Evolutionary conservation across 257 asterid genomes (phyloP).

Genomic region (Primulina tabacum): DNA sequence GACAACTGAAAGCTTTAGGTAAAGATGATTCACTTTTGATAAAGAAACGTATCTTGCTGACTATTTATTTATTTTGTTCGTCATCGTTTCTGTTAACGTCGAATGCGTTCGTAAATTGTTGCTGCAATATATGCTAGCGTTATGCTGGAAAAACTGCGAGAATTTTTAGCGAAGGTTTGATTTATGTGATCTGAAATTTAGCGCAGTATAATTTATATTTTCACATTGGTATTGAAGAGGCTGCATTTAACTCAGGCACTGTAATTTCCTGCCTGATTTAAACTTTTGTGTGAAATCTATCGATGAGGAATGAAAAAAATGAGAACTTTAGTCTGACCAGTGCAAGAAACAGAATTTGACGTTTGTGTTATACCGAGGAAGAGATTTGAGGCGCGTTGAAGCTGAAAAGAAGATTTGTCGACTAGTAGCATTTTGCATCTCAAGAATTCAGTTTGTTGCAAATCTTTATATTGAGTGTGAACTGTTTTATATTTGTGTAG

Average conservation of each 20-base stretch:
- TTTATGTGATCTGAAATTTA: slow-evolving; percentile 4
- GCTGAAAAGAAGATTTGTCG: background rate
- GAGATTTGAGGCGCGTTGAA: slow-evolving; percentile 18
- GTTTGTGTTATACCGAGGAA: background rate
- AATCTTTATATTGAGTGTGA: slow-evolving; percentile 23
- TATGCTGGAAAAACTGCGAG: background rate
- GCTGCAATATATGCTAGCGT: background rate
- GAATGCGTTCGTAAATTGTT: background rate
- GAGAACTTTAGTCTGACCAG: background rate
- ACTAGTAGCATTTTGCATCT: background rate
- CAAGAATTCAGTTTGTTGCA: background rate
- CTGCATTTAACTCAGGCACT: slow-evolving; percentile 11
- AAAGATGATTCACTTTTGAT: background rate
- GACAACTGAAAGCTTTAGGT: slow-evolving; percentile 69
- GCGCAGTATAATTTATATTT: background rate
- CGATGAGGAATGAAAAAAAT: slow-evolving; percentile 16
- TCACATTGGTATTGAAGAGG: slow-evolving; percentile 14
- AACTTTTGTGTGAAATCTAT: background rate
- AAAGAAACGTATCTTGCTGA: background rate
- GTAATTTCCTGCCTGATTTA: background rate
- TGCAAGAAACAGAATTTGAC: too few relatives aligned
- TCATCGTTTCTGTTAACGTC: background rate
- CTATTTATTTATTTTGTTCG: slow-evolving; percentile 2
- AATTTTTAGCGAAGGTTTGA: background rate
- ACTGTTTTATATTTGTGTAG: slow-evolving; percentile 31